phyloP scores from a whole-genome alignment of 192 early-diverging fungal genomes.

The Pilaira anomala region DNA sequence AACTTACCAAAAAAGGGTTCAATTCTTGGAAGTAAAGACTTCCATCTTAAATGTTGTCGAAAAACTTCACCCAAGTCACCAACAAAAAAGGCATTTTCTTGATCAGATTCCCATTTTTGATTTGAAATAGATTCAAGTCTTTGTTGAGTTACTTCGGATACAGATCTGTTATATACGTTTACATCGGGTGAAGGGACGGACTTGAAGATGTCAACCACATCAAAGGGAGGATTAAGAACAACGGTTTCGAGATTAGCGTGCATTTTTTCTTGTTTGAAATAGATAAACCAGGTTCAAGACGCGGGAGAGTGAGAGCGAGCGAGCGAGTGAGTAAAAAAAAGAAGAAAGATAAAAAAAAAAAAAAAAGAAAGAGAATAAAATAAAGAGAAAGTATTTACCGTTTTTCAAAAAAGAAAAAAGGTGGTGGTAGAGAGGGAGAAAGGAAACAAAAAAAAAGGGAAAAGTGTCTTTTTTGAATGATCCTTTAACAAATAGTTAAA shows the following conservation, averaged over 20 bases:
- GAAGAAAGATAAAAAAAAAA: too few relatives aligned
- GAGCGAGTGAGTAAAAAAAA: too few relatives aligned
- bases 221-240: conserved; percentile 3
- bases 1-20: conserved; percentile 90
- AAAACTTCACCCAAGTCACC: conserved; percentile 90
- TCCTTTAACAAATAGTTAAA: background rate
- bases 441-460: too few relatives aligned
- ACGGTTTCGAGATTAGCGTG: conserved; percentile 28
- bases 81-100: conserved; percentile 93
- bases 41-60: conserved; percentile 86
- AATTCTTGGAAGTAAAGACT: conserved; percentile 79
- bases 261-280: conserved; percentile 3
- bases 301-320: background rate
- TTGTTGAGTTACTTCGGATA: conserved; percentile 29
- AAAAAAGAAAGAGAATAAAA: too few relatives aligned
- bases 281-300: background rate
- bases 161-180: conserved; percentile 3
- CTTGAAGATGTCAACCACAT: background rate
- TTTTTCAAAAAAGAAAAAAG: background rate
- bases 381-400: background rate
- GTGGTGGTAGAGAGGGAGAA: background rate
- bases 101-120: conserved; percentile 49
- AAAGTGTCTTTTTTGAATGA: too few relatives aligned
- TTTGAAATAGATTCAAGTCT: conserved; percentile 38
- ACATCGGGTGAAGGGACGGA: conserved; percentile 3